Evolutionary conservation across 306 rosid species (phyloP), one percentile per base, ranked within the genome.

Genomic region (Castanospermum australe): DNA sequence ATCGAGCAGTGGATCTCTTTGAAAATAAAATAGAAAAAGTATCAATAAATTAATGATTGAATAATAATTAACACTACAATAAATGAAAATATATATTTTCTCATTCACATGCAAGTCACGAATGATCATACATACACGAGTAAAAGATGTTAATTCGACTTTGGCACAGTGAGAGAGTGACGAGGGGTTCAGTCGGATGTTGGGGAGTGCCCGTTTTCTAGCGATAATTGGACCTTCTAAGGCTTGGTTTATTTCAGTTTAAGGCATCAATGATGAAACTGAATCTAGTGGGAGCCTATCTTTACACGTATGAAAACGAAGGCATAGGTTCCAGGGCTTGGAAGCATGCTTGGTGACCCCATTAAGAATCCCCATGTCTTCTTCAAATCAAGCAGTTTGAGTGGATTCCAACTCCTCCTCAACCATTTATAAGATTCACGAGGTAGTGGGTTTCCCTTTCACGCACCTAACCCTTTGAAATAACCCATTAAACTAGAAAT

Each of bases 321-420:
- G 52, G 35, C 68, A 54, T 44, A 69, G 79, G 85, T 74, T 85
- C 80, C 17, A 54, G 54, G 73, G 75, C 78, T 83, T 78, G 60
- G 79, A 87, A 84, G 71, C 81, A 66, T 79, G 90, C 73, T 88
- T 56, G 87, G 79, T 86, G 86, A 67, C 93, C 82, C 93, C 71
- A 86, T 78, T 76, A 79, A 79, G 84, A 73, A 81, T 77, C 78
- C 82, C 50, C 20, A 54, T 87, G 80, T 84, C 87, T 68, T 87
- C 77, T 84, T 84, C 82, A 89, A 71, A 77, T 82, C 86, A 84
- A 81, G 88, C 93, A 83, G 81, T 84, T 84, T 80, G 55, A 92
- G 97, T 94, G 98, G 98, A 87, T 88, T 92, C 98, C 98, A 90
- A 94, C 98, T 89, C 98, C 92, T 79, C 91, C 60, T 82, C 97